Evolutionary conservation across 2,329 filamentous ascomycete genomes (phyloP).

Genomic region (Stemphylium beticola): DNA sequence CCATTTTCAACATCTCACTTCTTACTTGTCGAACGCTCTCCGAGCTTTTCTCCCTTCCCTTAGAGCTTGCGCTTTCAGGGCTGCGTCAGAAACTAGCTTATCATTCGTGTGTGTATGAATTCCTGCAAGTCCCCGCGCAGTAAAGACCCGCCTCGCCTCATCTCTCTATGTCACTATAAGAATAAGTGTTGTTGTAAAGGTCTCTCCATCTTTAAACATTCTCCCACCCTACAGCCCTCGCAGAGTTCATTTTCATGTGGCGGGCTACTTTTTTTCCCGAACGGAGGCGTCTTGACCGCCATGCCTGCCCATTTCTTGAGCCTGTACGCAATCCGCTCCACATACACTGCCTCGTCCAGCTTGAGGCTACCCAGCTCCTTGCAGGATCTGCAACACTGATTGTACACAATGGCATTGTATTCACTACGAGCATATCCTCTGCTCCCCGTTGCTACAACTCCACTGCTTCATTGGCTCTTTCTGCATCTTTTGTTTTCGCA

Average conservation of each 20-base stretch:
- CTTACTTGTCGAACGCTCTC: no score
- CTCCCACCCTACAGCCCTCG: conserved; percentile 4
- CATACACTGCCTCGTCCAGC: conserved; percentile 24
- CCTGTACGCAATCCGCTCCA: conserved; percentile 29
- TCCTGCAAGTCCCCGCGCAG: no score
- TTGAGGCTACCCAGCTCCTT: conserved; percentile 19
- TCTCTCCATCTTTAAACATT: not conserved
- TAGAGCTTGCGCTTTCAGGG: no score
- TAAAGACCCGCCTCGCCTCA: no score
- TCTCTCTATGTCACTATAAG: no score
- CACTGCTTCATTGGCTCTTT: conserved; percentile 18
- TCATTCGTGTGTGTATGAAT: no score
- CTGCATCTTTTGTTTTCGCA: conserved; percentile 21
- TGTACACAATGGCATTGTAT: conserved; percentile 29
- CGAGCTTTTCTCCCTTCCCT: no score
- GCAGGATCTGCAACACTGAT: conserved; percentile 28
- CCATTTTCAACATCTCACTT: no score
- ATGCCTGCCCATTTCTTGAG: conserved; percentile 33
- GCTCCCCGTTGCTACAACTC: conserved; percentile 20
- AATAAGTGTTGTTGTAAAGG: no score
- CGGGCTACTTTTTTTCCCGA: not conserved
- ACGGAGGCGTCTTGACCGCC: not conserved
- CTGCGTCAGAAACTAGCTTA: no score
- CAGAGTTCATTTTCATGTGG: conserved; percentile 1
- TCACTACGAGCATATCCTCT: conserved; percentile 18